Evolutionary conservation across 148 eudicot genomes (phyloP).

Genomic region (Hydrangea macrophylla): DNA sequence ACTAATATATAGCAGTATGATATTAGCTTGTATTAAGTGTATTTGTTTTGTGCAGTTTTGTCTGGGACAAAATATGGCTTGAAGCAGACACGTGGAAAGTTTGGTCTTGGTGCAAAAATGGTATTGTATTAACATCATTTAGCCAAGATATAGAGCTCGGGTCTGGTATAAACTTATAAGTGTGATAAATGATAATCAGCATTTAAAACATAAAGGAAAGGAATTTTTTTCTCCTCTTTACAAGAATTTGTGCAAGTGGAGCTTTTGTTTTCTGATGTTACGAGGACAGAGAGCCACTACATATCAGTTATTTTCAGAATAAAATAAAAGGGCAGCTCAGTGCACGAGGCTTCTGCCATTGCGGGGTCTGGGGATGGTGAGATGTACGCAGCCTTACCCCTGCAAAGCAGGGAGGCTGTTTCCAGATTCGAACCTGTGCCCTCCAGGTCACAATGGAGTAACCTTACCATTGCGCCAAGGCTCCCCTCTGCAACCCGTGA

Average conservation of each 20-base stretch:
- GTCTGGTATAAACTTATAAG: not conserved
- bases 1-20: not conserved
- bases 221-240: not conserved
- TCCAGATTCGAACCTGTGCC: no score
- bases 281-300: conserved; percentile 4
- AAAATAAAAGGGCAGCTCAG: no score
- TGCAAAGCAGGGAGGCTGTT: no score
- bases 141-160: conserved; percentile 9
- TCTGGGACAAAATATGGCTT: conserved; percentile 98
- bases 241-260: not conserved
- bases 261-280: conserved; percentile 9
- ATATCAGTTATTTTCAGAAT: conserved; percentile 11
- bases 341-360: no score
- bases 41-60: conserved; percentile 53
- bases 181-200: not conserved
- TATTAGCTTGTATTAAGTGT: conserved; percentile 13
- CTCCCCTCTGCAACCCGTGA: no score
- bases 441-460: no score
- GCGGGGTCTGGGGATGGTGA: no score
- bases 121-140: conserved; percentile 34
- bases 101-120: conserved; percentile 99
- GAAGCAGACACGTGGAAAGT: conserved; percentile 98
- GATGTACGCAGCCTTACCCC: no score
- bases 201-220: not conserved
- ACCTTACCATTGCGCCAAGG: no score